Evolutionary conservation across 345 rosid species (phyloP), one percentile per base, ranked within the genome.

Genomic region (Citrus unshiu): DNA sequence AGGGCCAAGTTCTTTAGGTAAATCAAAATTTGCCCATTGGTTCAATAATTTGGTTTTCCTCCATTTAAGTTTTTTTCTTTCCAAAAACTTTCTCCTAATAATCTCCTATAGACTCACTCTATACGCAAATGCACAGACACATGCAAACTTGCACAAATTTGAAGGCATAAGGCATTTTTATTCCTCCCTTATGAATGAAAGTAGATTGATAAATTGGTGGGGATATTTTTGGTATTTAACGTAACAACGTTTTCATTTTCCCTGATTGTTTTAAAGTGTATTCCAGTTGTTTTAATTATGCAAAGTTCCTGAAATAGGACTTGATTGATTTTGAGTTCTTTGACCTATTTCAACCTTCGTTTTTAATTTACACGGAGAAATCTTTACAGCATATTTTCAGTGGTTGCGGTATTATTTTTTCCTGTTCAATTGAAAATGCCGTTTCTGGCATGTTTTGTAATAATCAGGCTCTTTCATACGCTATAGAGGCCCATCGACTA

Each of bases 401-500:
- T 34, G 34, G 37, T n/a, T 72, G 9, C 7, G 34, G 14, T 12
- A 7, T 56, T 32, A 30, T 21, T 13, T 18, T 60, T 39, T 58
- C 71, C 25, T 74, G 25, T 29, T 34, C 25, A 19, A 14, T 32
- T 22, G 10, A 49, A 75, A 46, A 64, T 46, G 27, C 18, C 19
- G 57, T 72, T 78, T 46, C 59, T 73, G 22, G 51, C 60, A 24
- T 49, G 16, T 64, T 70, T 73, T 80, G 75, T 37, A 39, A 35
- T 79, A 18, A 75, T 78, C 54, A 96, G 99, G 99, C 95, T 82
- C 93, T 96, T 83, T 83, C 83, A 68, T 88, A 83, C 83, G 97
- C 98, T 80, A 90, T 90, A 87, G 91, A 96, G 82, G 93, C 98
- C 46, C 87, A 84, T 81, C 86, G 79, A 34, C 76, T 96, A 75